phyloP scores from a whole-genome alignment of 2,329 filamentous ascomycete genomes.

The Penicillium sp. region DNA sequence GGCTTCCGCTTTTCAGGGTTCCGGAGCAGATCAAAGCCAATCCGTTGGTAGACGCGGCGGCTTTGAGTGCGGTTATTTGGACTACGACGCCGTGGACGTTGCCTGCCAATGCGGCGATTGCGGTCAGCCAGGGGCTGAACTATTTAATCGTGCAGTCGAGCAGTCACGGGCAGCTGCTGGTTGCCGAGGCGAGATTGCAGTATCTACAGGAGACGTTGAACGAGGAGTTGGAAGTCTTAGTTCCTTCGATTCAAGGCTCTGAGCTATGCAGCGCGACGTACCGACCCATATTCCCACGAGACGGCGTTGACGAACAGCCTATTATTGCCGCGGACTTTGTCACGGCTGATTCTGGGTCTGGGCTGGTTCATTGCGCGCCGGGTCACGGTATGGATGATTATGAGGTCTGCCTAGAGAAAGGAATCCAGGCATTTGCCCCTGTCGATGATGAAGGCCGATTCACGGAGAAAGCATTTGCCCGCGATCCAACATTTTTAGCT shows the following conservation, averaged over 20 bases:
- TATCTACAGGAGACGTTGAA: constrained; percentile 49
- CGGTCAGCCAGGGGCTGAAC: constrained; percentile 67
- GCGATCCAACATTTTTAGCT: constrained; percentile 61
- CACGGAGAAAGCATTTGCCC: constrained; percentile 72
- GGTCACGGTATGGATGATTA: constrained; percentile 98
- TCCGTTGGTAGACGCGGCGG: constrained; percentile 40
- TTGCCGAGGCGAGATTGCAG: constrained; percentile 69
- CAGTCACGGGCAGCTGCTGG: constrained; percentile 58
- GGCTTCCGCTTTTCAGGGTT: constrained; percentile 62
- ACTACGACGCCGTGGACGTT: constrained; percentile 98
- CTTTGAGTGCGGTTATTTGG: constrained; percentile 84
- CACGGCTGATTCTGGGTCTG: constrained; percentile 82
- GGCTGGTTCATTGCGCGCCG: constrained; percentile 89
- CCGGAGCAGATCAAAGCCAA: constrained; percentile 43
- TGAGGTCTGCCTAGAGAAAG: constrained; percentile 66
- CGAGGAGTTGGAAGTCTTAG: constrained; percentile 49
- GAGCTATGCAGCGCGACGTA: constrained; percentile 65
- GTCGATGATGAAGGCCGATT: constrained; percentile 79
- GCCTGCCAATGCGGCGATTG: constrained; percentile 87
- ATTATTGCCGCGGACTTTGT: constrained; percentile 87
- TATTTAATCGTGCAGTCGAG: constrained; percentile 65
- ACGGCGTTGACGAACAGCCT: constrained; percentile 56
- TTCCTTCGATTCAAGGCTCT: constrained; percentile 58
- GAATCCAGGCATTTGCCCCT: constrained; percentile 73
- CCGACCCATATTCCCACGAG: constrained; percentile 63